Conservation (phyloP, 2,329 filamentous ascomycete genomes). For the Penicillium thymicola region DNA sequence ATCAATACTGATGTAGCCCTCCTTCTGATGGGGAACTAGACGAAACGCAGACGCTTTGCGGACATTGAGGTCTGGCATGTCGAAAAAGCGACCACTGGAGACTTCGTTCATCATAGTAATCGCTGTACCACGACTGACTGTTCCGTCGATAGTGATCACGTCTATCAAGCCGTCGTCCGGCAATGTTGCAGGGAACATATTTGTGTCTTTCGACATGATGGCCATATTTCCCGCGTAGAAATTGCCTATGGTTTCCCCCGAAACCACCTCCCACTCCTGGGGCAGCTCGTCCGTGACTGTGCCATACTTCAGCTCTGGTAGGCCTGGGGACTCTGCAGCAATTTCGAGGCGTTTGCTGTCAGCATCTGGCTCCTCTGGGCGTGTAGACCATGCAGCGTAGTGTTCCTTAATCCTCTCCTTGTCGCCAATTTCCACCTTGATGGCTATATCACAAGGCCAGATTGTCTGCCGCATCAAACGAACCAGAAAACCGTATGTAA, state of each 20-base stretch:
- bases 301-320: conserved; percentile 75
- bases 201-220: conserved; percentile 80
- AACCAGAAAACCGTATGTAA: conserved; percentile 78
- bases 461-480: conserved; percentile 71
- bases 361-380: conserved; percentile 27
- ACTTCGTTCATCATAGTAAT: conserved; percentile 69
- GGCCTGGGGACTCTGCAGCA: conserved; percentile 49
- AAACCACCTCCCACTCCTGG: conserved; percentile 69
- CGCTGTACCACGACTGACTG: conserved; percentile 64
- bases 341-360: conserved; percentile 28
- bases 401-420: conserved; percentile 72
- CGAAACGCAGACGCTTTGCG: conserved; percentile 85
- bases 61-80: conserved; percentile 73
- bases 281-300: conserved; percentile 75
- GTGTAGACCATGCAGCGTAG: conserved; percentile 54
- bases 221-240: conserved; percentile 96
- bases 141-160: conserved; percentile 74
- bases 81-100: conserved; percentile 72
- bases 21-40: conserved; percentile 68
- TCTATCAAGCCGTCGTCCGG: conserved; percentile 85
- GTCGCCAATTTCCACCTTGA: conserved; percentile 75
- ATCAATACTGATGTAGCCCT: conserved; percentile 90
- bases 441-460: conserved; percentile 84
- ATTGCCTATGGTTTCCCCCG: conserved; percentile 76
- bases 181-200: conserved; percentile 77